Percentiles rank a stretch among this genome's conserved stretches.
phyloP scores from a whole-genome alignment of 2,329 filamentous ascomycete genomes.

The Colletotrichum higginsianum region DNA sequence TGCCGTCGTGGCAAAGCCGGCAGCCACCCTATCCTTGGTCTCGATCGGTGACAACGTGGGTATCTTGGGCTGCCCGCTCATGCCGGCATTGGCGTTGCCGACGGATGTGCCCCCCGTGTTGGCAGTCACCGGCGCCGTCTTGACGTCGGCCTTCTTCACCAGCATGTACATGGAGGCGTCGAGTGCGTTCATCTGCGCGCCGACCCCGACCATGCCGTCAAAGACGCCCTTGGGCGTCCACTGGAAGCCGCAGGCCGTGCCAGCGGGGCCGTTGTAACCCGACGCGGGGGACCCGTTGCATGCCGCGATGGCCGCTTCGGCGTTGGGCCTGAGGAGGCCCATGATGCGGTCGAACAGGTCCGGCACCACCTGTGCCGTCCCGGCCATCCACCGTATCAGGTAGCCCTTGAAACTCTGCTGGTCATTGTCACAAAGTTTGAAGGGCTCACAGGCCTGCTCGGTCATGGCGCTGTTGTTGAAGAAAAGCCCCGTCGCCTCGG shows the following conservation, averaged over 20 bases:
- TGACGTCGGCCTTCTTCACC: constrained; percentile 53
- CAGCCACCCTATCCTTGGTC: constrained; percentile 67
- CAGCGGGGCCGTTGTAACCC: constrained; percentile 65
- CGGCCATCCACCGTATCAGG: constrained; percentile 76
- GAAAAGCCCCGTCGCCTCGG: constrained; percentile 67
- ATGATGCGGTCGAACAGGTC: constrained; percentile 65
- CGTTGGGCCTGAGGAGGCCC: constrained; percentile 66
- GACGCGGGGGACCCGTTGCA: constrained; percentile 63
- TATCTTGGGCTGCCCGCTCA: constrained; percentile 45
- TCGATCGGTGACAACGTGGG: constrained; percentile 59
- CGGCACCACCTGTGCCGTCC: constrained; percentile 68
- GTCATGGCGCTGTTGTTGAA: constrained; percentile 70
- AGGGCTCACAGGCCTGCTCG: constrained; percentile 77
- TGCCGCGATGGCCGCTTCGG: constrained; percentile 64
- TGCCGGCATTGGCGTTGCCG: constrained; percentile 65
- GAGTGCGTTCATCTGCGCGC: constrained; percentile 79
- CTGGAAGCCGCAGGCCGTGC: constrained; percentile 77
- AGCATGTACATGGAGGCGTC: constrained; percentile 75
- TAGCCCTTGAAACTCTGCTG: constrained; percentile 85
- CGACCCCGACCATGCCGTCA: constrained; percentile 75
- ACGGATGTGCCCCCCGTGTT: constrained; percentile 72
- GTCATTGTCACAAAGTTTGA: constrained; percentile 75
- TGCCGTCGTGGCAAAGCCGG: constrained; percentile 69
- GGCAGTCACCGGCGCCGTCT: constrained; percentile 63
- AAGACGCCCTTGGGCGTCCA: constrained; percentile 70